Conservation (phyloP, 139 green algal genomes). For the Raphidocelis subcapitata region DNA sequence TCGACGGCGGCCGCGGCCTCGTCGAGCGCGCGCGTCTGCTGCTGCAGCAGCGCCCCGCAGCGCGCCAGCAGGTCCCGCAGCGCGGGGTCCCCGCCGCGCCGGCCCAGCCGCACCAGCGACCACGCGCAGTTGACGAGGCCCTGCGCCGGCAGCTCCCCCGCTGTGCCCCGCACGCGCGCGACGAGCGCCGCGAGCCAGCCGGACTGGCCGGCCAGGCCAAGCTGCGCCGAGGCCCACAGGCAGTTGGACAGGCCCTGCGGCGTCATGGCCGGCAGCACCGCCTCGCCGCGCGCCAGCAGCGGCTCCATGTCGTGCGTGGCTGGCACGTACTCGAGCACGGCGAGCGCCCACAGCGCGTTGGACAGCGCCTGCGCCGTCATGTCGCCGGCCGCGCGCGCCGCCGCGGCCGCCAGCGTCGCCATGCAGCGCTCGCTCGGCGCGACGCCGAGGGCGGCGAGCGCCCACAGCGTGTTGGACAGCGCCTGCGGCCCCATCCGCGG, state of each 20-base stretch:
- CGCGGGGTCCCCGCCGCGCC: not conserved
- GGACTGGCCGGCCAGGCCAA: not conserved
- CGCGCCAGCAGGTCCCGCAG: not conserved
- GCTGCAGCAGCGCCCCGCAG: not conserved
- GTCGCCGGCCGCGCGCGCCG: not conserved
- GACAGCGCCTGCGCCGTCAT: slow-evolving; percentile 1
- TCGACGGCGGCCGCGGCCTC: not conserved
- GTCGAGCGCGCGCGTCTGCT: slow-evolving; percentile 1
- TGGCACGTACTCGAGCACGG: slow-evolving; percentile 20
- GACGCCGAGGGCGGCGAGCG: slow-evolving; percentile 17
- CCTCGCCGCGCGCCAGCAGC: not conserved
- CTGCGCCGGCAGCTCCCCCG: slow-evolving; percentile 2
- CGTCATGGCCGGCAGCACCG: slow-evolving; percentile 1
- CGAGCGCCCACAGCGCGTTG: slow-evolving; percentile 23
- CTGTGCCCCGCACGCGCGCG: not conserved
- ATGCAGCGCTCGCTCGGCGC: slow-evolving; percentile 7
- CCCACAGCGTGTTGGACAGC: slow-evolving; percentile 11
- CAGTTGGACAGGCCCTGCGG: slow-evolving; percentile 20
- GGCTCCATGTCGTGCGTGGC: not conserved
- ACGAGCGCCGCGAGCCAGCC: not conserved
- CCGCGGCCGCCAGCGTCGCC: not conserved
- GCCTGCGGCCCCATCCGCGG: not conserved
- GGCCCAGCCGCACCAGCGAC: slow-evolving; percentile 3
- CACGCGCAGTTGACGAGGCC: slow-evolving; percentile 14
- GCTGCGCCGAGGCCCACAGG: slow-evolving; percentile 16